phyloP scores from a whole-genome alignment of 1,284 basidiomycete species.

The Pyrrhoderma lamaoense region DNA sequence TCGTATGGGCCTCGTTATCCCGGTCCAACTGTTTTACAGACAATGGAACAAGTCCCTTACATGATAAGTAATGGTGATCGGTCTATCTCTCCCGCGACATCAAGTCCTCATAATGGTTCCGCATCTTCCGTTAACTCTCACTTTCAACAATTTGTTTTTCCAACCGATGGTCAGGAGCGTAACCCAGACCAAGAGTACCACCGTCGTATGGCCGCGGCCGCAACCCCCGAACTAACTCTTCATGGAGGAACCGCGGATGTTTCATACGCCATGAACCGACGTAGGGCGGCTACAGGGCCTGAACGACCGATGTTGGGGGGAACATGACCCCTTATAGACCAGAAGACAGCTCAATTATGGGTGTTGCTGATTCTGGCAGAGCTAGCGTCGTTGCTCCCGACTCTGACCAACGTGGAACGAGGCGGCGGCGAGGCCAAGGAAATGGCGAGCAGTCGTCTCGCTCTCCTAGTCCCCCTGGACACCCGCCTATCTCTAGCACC shows the following conservation, averaged over 20 bases:
- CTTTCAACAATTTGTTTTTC: constrained; percentile 52
- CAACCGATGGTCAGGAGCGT: constrained; percentile 45
- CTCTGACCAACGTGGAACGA: constrained; percentile 19
- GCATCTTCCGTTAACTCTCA: constrained; percentile 56
- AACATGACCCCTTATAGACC: constrained; percentile 43
- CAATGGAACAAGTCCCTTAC: constrained; percentile 49
- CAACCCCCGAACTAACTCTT: constrained; percentile 52
- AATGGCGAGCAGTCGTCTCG: constrained; percentile 43
- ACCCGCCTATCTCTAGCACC: constrained; percentile 61
- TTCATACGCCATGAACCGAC: constrained; percentile 57
- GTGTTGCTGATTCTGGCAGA: constrained; percentile 6
- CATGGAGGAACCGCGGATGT: constrained; percentile 68
- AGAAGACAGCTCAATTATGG: constrained; percentile 29
- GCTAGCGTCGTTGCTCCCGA: constrained; percentile 17
- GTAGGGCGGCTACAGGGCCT: constrained; percentile 40
- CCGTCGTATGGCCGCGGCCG: constrained; percentile 41
- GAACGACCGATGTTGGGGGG: constrained; percentile 46
- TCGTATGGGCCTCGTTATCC: constrained; percentile 45
- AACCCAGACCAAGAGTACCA: constrained; percentile 54
- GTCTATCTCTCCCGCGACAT: constrained; percentile 61
- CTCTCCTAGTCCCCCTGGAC: constrained; percentile 60
- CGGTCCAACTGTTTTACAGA: background rate
- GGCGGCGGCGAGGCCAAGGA: constrained; percentile 22
- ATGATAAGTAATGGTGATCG: constrained; percentile 55
- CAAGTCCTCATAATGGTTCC: constrained; percentile 59